phyloP scores from a whole-genome alignment of 2,329 filamentous ascomycete genomes.

The Penicillium rolfsii region DNA sequence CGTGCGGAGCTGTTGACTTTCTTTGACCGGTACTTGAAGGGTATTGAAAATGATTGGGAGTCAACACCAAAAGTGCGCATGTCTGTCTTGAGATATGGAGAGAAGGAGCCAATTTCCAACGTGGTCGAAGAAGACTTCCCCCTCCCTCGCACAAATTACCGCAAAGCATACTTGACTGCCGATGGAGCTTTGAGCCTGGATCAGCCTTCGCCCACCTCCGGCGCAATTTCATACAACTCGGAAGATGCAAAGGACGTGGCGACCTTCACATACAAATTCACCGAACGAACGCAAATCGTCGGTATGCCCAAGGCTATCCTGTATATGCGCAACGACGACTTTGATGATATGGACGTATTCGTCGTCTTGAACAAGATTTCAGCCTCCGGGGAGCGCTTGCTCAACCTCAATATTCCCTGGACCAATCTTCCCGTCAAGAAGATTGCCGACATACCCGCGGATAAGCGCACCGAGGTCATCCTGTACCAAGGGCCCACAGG shows the following conservation, averaged over 20 bases:
- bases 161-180: slow-evolving; percentile 35
- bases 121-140: slow-evolving; percentile 43
- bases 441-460: slow-evolving; percentile 25
- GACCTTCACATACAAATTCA: slow-evolving; percentile 48
- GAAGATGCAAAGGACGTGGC: slow-evolving; percentile 26
- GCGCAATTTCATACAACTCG: slow-evolving; percentile 39
- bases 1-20: slow-evolving; percentile 47
- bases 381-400: slow-evolving; percentile 46
- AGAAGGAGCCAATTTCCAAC: slow-evolving; percentile 32
- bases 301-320: slow-evolving; percentile 53
- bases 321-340: slow-evolving; percentile 49
- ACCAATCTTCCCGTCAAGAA: slow-evolving; percentile 9
- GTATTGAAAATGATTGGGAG: slow-evolving; percentile 52
- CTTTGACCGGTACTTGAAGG: slow-evolving; percentile 54
- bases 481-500: slow-evolving; percentile 50
- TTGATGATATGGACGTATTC: slow-evolving; percentile 52
- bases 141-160: slow-evolving; percentile 39
- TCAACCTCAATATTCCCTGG: slow-evolving; percentile 51
- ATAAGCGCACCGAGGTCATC: slow-evolving; percentile 37
- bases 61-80: slow-evolving; percentile 52
- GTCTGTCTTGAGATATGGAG: slow-evolving; percentile 46
- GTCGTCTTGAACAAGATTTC: slow-evolving; percentile 52
- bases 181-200: slow-evolving; percentile 18
- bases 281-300: slow-evolving; percentile 45
- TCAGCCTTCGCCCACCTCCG: slow-evolving; percentile 12